These are phyloP conservation scores for Ophiostoma sp. DNA, from an alignment of 2,329 filamentous ascomycete genomes.

Conservation along the genomic window DNA sequence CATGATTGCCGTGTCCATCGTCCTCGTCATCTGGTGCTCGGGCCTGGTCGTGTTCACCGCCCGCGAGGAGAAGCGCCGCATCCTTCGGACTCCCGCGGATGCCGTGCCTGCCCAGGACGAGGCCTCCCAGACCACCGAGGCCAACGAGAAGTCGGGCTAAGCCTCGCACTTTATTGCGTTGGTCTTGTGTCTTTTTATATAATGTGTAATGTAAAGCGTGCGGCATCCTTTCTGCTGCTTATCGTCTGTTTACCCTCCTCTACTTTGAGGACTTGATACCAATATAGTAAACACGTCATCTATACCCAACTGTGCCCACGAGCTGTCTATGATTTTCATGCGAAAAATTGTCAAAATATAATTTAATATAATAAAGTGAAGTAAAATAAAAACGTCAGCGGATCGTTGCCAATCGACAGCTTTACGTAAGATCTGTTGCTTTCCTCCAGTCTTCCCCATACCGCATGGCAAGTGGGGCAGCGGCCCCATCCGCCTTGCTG, in stretches of 20 bases:
- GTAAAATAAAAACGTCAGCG: not conserved
- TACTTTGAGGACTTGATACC: not conserved
- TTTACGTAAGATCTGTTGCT: slow-evolving; percentile 1
- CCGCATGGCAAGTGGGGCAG: not conserved
- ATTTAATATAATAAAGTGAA: too few relatives aligned
- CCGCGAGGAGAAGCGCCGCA: slow-evolving; percentile 22
- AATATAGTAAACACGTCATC: not conserved
- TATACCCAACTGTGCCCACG: not conserved
- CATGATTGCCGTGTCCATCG: slow-evolving; percentile 61
- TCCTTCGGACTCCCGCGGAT: not conserved
- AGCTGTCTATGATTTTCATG: not conserved
- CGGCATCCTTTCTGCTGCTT: not conserved
- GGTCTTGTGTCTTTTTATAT: not conserved
- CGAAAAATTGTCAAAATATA: not conserved
- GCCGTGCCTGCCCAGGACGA: slow-evolving; percentile 1
- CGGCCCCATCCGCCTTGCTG: not conserved
- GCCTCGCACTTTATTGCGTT: not conserved
- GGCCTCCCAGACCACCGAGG: slow-evolving; percentile 14
- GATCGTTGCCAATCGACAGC: not conserved
- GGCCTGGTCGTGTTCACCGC: slow-evolving; percentile 45
- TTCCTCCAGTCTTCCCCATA: not conserved
- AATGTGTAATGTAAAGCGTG: not conserved
- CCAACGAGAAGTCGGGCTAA: slow-evolving; percentile 38
- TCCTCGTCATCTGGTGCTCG: slow-evolving; percentile 55
- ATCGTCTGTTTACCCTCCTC: not conserved